phyloP scores from a whole-genome alignment of 2,329 filamentous ascomycete species.

The Bipolaris victoriae region DNA sequence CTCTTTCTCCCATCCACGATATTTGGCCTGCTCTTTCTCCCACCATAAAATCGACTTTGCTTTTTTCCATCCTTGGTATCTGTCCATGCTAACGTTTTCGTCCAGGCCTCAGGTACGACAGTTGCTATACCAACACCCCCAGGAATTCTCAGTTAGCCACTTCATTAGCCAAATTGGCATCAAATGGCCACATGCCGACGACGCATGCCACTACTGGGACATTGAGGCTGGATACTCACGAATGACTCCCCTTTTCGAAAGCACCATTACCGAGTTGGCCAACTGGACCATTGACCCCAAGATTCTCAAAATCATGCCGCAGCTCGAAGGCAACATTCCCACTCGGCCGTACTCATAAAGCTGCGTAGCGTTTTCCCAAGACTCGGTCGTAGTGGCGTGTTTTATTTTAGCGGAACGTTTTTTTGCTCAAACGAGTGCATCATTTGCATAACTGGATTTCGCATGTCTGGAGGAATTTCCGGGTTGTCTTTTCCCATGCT shows the following conservation, averaged over 20 bases:
- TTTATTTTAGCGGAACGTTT: conserved; percentile 8
- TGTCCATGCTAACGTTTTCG: conserved; percentile 18
- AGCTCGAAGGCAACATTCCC: conserved; percentile 41
- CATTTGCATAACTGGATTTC: too few species aligned
- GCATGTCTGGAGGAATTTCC: too few species aligned
- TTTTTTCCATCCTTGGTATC: too few species aligned
- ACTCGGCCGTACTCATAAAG: conserved; percentile 23
- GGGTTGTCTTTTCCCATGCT: neutral
- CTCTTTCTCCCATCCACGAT: neutral
- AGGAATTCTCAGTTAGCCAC: conserved; percentile 35
- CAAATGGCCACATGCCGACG: conserved; percentile 45
- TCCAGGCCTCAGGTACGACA: conserved; percentile 44
- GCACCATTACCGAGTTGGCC: conserved; percentile 38
- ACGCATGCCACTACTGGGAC: conserved; percentile 48
- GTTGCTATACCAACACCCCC: conserved; percentile 41
- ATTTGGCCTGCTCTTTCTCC: neutral
- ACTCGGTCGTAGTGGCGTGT: neutral
- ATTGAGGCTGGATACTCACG: conserved; percentile 43
- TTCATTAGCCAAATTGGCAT: conserved; percentile 40
- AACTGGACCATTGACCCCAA: conserved; percentile 46
- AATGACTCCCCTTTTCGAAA: conserved; percentile 44
- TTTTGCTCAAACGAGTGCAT: too few species aligned
- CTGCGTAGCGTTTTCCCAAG: neutral
- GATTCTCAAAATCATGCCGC: conserved; percentile 42
- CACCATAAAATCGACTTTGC: too few species aligned